Evolutionary conservation across 495 filamentous ascomycete species (phyloP).

Genomic region (Darksidea phi): DNA sequence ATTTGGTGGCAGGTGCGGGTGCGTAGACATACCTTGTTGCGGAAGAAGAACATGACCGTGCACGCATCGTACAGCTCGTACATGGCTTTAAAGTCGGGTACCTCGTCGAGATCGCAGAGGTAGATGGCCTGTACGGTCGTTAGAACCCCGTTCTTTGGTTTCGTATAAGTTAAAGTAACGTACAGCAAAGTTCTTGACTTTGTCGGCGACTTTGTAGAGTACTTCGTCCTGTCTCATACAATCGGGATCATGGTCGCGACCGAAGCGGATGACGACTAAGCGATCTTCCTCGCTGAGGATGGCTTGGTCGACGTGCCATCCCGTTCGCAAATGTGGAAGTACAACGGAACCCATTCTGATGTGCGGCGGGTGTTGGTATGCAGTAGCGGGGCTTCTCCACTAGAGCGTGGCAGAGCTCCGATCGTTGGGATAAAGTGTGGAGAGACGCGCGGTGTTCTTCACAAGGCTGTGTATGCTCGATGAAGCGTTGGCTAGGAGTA

Average conservation of each 20-base stretch:
- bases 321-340: conserved; percentile 84
- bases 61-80: conserved; percentile 64
- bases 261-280: conserved; percentile 92
- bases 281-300: conserved; percentile 77
- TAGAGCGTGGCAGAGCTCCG: too few species aligned
- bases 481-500: too few species aligned
- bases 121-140: conserved; percentile 56
- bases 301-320: conserved; percentile 95
- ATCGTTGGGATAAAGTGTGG: too few species aligned
- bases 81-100: conserved; percentile 93
- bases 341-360: conserved; percentile 95
- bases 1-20: too few species aligned
- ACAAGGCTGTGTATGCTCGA: too few species aligned
- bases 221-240: conserved; percentile 25
- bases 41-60: conserved; percentile 82
- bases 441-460: too few species aligned
- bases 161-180: too few species aligned
- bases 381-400: too few species aligned
- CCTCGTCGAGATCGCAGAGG: conserved; percentile 82
- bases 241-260: conserved; percentile 70
- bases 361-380: too few species aligned
- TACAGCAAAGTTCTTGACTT: conserved; percentile 85
- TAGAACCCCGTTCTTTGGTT: too few species aligned
- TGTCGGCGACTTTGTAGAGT: conserved; percentile 54
- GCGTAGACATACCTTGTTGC: conserved; percentile 65